Conservation (phyloP, 2,329 filamentous ascomycete genomes). For the Penicillium sp. region DNA sequence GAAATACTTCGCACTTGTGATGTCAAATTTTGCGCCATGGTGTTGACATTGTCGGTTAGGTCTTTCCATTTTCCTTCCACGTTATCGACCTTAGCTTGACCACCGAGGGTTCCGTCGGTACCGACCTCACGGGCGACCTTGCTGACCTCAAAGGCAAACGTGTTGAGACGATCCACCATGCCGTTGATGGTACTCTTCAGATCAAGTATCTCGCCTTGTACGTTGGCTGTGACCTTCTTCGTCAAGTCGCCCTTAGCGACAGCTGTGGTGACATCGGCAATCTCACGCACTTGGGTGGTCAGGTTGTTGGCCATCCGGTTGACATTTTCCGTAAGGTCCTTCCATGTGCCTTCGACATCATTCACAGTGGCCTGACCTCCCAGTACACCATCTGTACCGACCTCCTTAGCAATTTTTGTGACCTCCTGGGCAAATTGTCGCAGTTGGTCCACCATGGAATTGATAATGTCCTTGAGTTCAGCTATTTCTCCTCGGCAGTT, state of each 20-base stretch:
- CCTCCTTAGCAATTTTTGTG: slow-evolving; percentile 92
- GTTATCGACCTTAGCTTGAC: slow-evolving; percentile 64
- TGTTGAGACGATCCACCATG: slow-evolving; percentile 66
- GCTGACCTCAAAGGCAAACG: slow-evolving; percentile 65
- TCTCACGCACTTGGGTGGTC: slow-evolving; percentile 95
- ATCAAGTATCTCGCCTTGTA: slow-evolving; percentile 89
- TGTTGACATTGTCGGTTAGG: slow-evolving; percentile 67
- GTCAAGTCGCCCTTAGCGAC: slow-evolving; percentile 92
- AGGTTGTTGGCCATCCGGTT: slow-evolving; percentile 99
- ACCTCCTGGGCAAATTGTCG: slow-evolving; percentile 97
- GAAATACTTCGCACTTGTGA: slow-evolving; percentile 83
- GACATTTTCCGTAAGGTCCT: slow-evolving; percentile 90
- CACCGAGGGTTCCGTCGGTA: slow-evolving; percentile 64
- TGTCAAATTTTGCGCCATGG: slow-evolving; percentile 65
- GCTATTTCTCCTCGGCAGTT: slow-evolving; percentile 89
- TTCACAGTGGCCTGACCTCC: slow-evolving; percentile 95
- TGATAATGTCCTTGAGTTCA: slow-evolving; percentile 96
- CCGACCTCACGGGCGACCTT: slow-evolving; percentile 66
- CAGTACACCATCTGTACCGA: slow-evolving; percentile 91
- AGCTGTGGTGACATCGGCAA: slow-evolving; percentile 92
- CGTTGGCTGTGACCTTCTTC: slow-evolving; percentile 93
- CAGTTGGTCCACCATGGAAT: slow-evolving; percentile 97
- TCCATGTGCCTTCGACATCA: slow-evolving; percentile 96
- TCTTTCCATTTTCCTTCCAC: slow-evolving; percentile 69
- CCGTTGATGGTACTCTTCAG: slow-evolving; percentile 84